phyloP scores from a whole-genome alignment of 345 rosid genomes.

The Brassica rapa region DNA sequence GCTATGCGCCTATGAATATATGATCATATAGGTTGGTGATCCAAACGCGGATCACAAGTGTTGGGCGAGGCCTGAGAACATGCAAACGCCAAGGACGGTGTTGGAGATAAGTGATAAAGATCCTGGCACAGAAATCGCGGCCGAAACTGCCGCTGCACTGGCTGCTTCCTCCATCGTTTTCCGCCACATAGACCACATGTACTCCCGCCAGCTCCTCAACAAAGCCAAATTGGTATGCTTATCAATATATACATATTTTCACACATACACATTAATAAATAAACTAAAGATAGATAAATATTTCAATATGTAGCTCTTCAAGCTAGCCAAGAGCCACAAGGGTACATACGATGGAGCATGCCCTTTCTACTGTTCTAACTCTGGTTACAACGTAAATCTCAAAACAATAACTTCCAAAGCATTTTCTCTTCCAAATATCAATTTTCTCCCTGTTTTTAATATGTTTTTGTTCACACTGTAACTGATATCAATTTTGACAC shows the following conservation, averaged over 20 bases:
- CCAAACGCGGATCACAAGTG: slow-evolving; percentile 73
- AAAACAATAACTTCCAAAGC: background rate
- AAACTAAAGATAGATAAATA: background rate
- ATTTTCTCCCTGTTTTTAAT: background rate
- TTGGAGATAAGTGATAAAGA: slow-evolving; percentile 47
- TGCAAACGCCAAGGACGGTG: slow-evolving; percentile 74
- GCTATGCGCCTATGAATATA: background rate
- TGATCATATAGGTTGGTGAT: slow-evolving; percentile 67
- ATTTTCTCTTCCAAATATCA: background rate
- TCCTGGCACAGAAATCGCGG: slow-evolving; percentile 86
- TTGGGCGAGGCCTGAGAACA: slow-evolving; percentile 81
- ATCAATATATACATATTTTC: background rate
- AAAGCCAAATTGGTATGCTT: slow-evolving; percentile 66
- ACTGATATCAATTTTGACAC: background rate
- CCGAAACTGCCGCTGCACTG: slow-evolving; percentile 80
- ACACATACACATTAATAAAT: background rate
- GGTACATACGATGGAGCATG: slow-evolving; percentile 91
- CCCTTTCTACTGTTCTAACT: slow-evolving; percentile 92
- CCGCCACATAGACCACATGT: slow-evolving; percentile 47
- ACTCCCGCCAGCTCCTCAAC: slow-evolving; percentile 75
- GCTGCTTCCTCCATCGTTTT: slow-evolving; percentile 82
- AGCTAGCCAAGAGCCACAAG: slow-evolving; percentile 64
- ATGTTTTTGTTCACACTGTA: background rate
- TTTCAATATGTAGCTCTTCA: slow-evolving; percentile 56
- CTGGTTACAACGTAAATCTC: slow-evolving; percentile 73